phyloP scores from a whole-genome alignment of 1,284 basidiomycete species.

The Heimioporus retisporus region DNA sequence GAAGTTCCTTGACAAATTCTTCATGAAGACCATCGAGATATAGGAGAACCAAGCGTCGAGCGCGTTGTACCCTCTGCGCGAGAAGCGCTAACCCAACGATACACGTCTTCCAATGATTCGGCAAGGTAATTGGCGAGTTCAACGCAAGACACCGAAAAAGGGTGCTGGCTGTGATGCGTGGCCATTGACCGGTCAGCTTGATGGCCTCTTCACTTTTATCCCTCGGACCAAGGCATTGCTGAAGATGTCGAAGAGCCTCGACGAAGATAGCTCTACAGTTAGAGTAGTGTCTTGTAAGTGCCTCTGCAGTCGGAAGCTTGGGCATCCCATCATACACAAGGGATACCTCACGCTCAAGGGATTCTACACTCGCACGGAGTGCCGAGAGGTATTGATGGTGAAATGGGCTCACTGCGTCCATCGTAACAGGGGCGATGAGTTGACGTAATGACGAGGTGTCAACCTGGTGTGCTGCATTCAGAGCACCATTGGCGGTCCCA shows the following conservation, averaged over 20 bases:
- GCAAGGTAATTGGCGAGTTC: slow-evolving; percentile 12
- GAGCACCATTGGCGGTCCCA: background rate
- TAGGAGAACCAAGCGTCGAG: slow-evolving; percentile 28
- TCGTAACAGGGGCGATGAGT: slow-evolving; percentile 17
- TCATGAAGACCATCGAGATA: slow-evolving; percentile 23
- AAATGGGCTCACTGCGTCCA: slow-evolving; percentile 21
- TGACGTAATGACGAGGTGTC: slow-evolving; percentile 9
- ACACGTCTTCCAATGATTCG: slow-evolving; percentile 37
- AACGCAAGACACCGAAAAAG: slow-evolving; percentile 40
- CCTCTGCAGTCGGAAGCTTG: slow-evolving; percentile 12
- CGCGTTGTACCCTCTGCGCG: slow-evolving; percentile 46
- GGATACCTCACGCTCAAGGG: slow-evolving; percentile 20
- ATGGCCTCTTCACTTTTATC: slow-evolving; percentile 26
- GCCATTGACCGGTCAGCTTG: slow-evolving; percentile 38
- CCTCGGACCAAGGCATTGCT: slow-evolving; percentile 20
- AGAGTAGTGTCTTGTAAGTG: slow-evolving; percentile 20
- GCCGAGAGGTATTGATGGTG: slow-evolving; percentile 26
- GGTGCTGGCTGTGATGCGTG: slow-evolving; percentile 34
- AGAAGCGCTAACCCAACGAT: slow-evolving; percentile 40
- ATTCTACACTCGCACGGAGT: slow-evolving; percentile 27
- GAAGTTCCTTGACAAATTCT: slow-evolving; percentile 49
- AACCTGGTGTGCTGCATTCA: background rate
- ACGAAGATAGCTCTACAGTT: slow-evolving; percentile 14
- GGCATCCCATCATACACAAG: background rate
- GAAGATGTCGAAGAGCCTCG: slow-evolving; percentile 17